Base-by-base conservation (phyloP, 805 yeast genomes). In the Lipomyces mesembrius region DNA sequence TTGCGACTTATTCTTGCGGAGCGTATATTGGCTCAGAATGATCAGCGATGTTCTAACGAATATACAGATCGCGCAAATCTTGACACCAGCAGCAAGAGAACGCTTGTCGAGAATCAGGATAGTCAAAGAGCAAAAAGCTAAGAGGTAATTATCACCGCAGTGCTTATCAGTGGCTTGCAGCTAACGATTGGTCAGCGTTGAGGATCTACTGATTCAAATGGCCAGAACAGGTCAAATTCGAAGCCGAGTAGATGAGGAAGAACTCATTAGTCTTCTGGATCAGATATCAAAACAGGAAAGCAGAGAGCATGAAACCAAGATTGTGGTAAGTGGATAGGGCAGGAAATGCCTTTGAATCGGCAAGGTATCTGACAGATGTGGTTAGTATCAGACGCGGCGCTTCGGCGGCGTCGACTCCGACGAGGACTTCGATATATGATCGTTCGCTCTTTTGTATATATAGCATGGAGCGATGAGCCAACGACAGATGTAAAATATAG, bases 81-180 rank as follows among this genome's bases (percentile, higher is more conserved):
- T 95, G 57, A 91, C 90, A 64, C 88, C 94, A 11, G 85, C 84
- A 61, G 99, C 98, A 0, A 83, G 96, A 58, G 98, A 94, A 75
- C 83, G 99, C 66, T 82, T 94, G 57, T 86, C 93, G 22, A 83
- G 99, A 66, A 96, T 94, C 22, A 81, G 92, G 35, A 84, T 95
- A 76, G 99, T 94, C 56, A 86, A 93, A 75, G 96, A 96, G 2
- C 98, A 95, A 62, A 83, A 98, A 64, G 98, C 96, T 0, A 84
- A 85, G 61, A 90, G 92, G 75, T 75, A 53, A 74, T 61, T 14
- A 12, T 34, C 32, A 32, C 27, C 17, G 6, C 39, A n/a, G n/a
- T 20, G 35, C 51, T 7, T 20, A 20, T 34, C 43, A 11, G 22
- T 55, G 39, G 9, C n/a, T 32, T 25, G 20, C 2, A 34, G 12